Percentiles rank a stretch among this genome's conserved stretches.
Evolutionary conservation across 108 stramenopile genomes (phyloP).

Genomic region (Fistulifera pelliculosa): DNA sequence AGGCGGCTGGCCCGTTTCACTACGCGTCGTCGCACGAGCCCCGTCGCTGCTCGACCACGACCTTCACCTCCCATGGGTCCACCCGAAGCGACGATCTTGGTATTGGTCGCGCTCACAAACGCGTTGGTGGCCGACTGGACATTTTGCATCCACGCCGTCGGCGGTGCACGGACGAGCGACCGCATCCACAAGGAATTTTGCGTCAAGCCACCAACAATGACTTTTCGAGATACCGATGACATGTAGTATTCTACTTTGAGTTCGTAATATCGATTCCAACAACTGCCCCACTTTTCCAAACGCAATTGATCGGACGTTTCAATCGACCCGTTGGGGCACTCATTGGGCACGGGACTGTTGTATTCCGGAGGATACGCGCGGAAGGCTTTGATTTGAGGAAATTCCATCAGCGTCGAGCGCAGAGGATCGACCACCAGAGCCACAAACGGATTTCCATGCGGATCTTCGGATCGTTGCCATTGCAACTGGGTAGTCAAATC

Average conservation of each 20-base stretch:
- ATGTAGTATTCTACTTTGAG: slow-evolving; percentile 85
- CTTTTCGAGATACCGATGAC: slow-evolving; percentile 45
- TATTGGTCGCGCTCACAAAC: background rate
- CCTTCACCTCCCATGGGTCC: background rate
- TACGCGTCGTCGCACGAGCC: background rate
- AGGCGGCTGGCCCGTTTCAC: background rate
- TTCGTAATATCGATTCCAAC: slow-evolving; percentile 92
- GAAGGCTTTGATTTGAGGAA: slow-evolving; percentile 93
- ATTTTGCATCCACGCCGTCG: background rate
- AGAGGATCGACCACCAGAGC: slow-evolving; percentile 95
- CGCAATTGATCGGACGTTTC: slow-evolving; percentile 56
- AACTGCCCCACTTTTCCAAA: slow-evolving; percentile 91
- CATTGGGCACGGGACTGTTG: slow-evolving; percentile 40
- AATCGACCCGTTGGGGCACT: slow-evolving; percentile 86
- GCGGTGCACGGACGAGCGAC: slow-evolving; percentile 27
- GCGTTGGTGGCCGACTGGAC: slow-evolving; percentile 1
- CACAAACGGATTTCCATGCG: slow-evolving; percentile 93
- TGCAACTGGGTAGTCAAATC: slow-evolving; percentile 91
- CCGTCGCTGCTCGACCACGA: background rate
- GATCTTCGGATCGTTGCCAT: slow-evolving; percentile 96
- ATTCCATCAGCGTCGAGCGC: slow-evolving; percentile 43
- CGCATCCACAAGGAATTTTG: slow-evolving; percentile 89
- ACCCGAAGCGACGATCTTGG: background rate
- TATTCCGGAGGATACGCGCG: slow-evolving; percentile 93
- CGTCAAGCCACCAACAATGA: slow-evolving; percentile 58